Conservation (phyloP, 352 stramenopile genomes). For the Globisporangium cylindrosporum region DNA sequence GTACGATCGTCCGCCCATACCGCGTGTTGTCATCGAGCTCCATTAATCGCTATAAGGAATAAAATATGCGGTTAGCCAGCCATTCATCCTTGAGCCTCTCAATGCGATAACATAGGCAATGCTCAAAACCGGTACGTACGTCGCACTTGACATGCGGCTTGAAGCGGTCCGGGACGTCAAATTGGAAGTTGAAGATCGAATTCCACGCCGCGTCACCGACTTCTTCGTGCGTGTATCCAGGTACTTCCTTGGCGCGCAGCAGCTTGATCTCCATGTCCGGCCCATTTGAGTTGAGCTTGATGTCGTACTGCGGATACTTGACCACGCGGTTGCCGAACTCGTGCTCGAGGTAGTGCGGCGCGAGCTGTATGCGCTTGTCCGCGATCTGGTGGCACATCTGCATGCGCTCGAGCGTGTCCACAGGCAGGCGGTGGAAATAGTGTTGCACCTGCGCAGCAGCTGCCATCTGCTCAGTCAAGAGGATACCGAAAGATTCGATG, state of each 20-base stretch:
- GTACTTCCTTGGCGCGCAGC: slow-evolving; percentile 55
- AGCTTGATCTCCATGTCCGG: slow-evolving; percentile 82
- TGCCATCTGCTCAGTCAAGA: slow-evolving; percentile 22
- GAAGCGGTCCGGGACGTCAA: slow-evolving; percentile 67
- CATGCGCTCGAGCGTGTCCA: slow-evolving; percentile 56
- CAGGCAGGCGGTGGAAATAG: slow-evolving; percentile 59
- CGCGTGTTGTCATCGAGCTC: slow-evolving; percentile 75
- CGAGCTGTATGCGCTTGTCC: slow-evolving; percentile 48
- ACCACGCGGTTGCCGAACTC: slow-evolving; percentile 43
- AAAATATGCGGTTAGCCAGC: not conserved
- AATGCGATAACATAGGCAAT: not conserved
- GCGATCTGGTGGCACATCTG: slow-evolving; percentile 52
- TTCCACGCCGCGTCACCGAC: slow-evolving; percentile 71
- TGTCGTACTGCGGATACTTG: slow-evolving; percentile 67
- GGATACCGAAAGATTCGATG: slow-evolving; percentile 2
- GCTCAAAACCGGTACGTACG: slow-evolving; percentile 15
- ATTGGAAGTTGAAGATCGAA: slow-evolving; percentile 74
- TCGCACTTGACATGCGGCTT: slow-evolving; percentile 63
- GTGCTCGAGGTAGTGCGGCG: slow-evolving; percentile 45
- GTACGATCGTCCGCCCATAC: slow-evolving; percentile 73
- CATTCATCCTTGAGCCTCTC: not conserved
- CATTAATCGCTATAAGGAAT: slow-evolving; percentile 44
- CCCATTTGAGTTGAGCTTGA: slow-evolving; percentile 78
- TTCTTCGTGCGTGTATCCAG: slow-evolving; percentile 55
- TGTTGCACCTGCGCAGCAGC: slow-evolving; percentile 44